Percentiles rank a stretch among this genome's conserved stretches.
Conservation (phyloP, 2,329 filamentous ascomycete genomes). For the Dactylellina leptospora region DNA sequence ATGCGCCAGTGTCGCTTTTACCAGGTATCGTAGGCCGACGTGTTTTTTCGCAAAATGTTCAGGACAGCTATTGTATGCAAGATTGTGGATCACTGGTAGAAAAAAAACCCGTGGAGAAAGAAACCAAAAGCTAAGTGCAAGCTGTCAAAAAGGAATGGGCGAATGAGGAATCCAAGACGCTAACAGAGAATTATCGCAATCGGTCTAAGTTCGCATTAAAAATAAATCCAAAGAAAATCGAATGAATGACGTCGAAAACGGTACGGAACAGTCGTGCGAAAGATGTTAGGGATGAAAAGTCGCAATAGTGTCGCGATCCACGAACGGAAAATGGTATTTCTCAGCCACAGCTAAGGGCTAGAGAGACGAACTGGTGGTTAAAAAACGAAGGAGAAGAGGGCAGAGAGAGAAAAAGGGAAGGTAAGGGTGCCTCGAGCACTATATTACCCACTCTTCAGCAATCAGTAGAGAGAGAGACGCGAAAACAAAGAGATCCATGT, state of each 20-base stretch:
- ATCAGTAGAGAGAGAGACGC: conserved; percentile 29
- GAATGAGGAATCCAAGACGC: not conserved
- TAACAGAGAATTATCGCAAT: conserved; percentile 19
- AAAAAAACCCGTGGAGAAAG: not conserved
- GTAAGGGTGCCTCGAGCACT: conserved; percentile 50
- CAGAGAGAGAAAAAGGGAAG: conserved; percentile 31
- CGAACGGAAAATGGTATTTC: conserved; percentile 15
- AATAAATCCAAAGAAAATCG: conserved; percentile 4
- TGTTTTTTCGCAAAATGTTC: conserved; percentile 9
- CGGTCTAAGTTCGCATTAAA: conserved; percentile 26
- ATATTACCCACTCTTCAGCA: conserved; percentile 37
- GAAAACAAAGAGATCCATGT: conserved; percentile 41
- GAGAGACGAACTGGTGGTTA: conserved; percentile 15
- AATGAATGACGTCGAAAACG: conserved; percentile 23
- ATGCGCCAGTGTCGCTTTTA: no score
- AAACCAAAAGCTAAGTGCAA: conserved; percentile 27
- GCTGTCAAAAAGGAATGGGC: conserved; percentile 15
- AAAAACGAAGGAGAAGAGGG: conserved; percentile 27
- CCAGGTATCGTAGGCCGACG: not conserved
- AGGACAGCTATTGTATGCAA: not conserved
- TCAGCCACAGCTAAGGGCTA: conserved; percentile 42
- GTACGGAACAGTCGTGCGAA: conserved; percentile 14
- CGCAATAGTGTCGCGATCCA: conserved; percentile 35
- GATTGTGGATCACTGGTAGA: not conserved
- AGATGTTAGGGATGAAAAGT: conserved; percentile 33